Percentiles rank a stretch among this genome's conserved stretches.
Conservation (phyloP, 2,329 filamentous ascomycete genomes). For the Tolypocladium tropicale region DNA sequence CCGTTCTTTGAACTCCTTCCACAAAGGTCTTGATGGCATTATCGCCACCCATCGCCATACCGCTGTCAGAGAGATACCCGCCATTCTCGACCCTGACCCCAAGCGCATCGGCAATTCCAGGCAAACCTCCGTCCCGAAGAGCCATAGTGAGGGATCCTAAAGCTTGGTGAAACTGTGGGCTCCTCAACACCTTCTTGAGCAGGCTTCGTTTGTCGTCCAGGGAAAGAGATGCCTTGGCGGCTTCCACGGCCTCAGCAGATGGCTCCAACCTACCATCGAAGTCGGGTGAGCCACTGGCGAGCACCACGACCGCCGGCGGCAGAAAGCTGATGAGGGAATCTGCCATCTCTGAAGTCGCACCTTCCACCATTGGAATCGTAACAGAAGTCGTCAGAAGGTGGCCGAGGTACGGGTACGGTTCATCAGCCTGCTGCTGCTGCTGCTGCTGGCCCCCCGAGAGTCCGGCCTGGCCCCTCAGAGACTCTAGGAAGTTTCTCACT, state of each 20-base stretch:
- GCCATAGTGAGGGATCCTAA: conserved; percentile 78
- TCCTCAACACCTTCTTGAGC: conserved; percentile 71
- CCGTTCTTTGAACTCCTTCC: conserved; percentile 73
- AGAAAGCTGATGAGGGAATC: conserved; percentile 69
- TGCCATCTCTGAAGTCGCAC: conserved; percentile 52
- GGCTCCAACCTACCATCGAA: conserved; percentile 53
- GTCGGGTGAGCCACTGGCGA: conserved; percentile 55
- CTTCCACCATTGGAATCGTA: conserved; percentile 67
- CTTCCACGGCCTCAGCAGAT: conserved; percentile 55
- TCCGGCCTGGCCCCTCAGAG: conserved; percentile 51
- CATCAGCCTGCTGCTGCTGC: conserved; percentile 29
- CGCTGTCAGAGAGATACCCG: conserved; percentile 68
- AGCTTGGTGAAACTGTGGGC: conserved; percentile 85
- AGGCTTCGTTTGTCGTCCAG: conserved; percentile 70
- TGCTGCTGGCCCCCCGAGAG: conserved; percentile 25
- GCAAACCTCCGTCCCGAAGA: conserved; percentile 79
- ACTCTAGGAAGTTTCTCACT: conserved; percentile 82
- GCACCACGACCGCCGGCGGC: conserved; percentile 66
- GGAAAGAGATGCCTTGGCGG: conserved; percentile 64
- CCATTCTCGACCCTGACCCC: conserved; percentile 72
- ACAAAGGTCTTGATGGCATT: conserved; percentile 88
- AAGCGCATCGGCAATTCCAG: conserved; percentile 80
- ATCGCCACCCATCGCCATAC: conserved; percentile 76
- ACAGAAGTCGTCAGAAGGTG: conserved; percentile 72
- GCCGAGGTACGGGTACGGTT: conserved; percentile 70